These are phyloP conservation scores for Vaccinium darrowii DNA, from an alignment of 148 eudicot genomes.

Conservation along the genomic window DNA sequence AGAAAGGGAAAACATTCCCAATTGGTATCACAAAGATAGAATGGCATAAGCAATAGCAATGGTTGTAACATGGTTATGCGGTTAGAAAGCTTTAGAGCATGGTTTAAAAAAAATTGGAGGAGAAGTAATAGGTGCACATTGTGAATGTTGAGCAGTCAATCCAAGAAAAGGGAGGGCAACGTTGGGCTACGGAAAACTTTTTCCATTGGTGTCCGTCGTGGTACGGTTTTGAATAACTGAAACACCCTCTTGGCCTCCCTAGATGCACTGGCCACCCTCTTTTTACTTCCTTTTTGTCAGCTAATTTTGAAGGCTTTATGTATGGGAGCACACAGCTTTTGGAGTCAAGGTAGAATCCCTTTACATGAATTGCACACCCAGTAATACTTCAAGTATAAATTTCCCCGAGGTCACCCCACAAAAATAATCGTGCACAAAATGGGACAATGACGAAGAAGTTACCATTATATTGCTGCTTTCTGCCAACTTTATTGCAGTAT, in stretches of 20 bases:
- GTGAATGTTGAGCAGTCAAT: neutral
- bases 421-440: neutral
- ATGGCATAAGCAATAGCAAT: neutral
- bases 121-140: neutral
- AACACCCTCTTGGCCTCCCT: neutral
- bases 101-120: neutral
- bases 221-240: neutral
- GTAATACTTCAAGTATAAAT: neutral
- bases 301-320: neutral
- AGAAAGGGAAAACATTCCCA: neutral
- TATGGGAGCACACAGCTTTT: neutral
- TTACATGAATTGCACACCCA: neutral
- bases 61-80: neutral
- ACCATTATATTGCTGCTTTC: conserved; percentile 79
- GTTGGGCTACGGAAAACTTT: neutral
- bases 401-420: neutral
- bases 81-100: neutral
- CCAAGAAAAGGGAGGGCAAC: neutral
- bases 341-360: neutral
- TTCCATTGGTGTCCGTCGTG: neutral
- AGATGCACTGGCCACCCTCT: neutral
- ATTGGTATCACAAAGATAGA: neutral
- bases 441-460: neutral
- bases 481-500: conserved; percentile 79
- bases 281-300: neutral